Evolutionary conservation across 371 early-diverging fungal species (phyloP), one percentile per base, ranked within the genome.

Genomic region (Rhizopus stolonifer): DNA sequence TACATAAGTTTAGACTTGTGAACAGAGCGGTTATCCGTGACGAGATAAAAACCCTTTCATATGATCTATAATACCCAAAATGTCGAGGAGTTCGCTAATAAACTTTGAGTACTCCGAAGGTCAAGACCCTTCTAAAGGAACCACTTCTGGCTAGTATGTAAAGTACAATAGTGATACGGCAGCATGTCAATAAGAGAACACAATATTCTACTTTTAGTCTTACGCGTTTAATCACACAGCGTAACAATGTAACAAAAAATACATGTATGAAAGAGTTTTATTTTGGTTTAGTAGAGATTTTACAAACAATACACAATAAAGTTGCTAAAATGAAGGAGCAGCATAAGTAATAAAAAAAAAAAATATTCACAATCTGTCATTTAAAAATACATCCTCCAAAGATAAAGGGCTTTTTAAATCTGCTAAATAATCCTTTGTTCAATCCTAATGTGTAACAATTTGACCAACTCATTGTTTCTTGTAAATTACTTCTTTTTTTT

Each of bases 11-110:
- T 49, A 34, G 49, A 34, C 21, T 34, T 34, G 32, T 34, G 49
- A 49, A 23, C 49, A 39, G 51, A 42, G 51, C 2, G 42, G 32
- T 51, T 40, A 31, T 1, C 11, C 32, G 42, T 51, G 43, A 1
- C 40, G 42, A 40, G 26, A 4, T 42, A 51, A n/a, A n/a, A 51
- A 19, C 31, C 51, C 43, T 51, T 51, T 40, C 51, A 51, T 51
- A 51, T 42, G 18, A 51, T 36, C 1, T 8, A 49, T 49, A 49
- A 15, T 17, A 49, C 38, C 40, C 18, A 49, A 49, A 49, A 39
- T 24, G 23, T 23, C n/a, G 39, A 49, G 50, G 39, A 49, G 50
- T 49, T 49, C 22, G 50, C 50, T 49, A 49, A 49, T 49, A 39
- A 39, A 39, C 14, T 49, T 49, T 33, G 39, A 49, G 50, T 8